These are phyloP conservation scores for Phytophthora crassamura DNA, from an alignment of 352 stramenopile genomes.

Conservation along the genomic window DNA sequence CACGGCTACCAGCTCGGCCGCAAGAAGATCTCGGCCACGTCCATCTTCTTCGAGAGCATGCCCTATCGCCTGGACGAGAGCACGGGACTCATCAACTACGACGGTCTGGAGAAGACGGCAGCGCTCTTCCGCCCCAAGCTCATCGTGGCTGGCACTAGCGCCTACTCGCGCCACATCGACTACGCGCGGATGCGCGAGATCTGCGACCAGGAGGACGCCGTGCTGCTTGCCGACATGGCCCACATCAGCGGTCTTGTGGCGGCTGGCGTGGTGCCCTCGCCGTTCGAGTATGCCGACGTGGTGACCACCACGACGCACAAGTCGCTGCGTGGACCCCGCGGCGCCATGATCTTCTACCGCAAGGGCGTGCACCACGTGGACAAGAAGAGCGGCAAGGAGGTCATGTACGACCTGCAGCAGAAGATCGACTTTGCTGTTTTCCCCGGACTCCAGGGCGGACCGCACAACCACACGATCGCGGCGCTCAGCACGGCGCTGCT, in stretches of 20 bases:
- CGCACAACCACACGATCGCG: conserved; percentile 99
- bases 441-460: conserved; percentile 98
- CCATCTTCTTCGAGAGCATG: conserved; percentile 99
- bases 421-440: conserved; percentile 99
- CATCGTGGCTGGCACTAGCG: conserved; percentile 98
- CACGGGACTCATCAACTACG: conserved; percentile 99
- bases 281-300: conserved; percentile 98
- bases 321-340: conserved; percentile 97
- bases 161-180: conserved; percentile 99
- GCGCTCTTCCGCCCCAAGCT: conserved; percentile 96
- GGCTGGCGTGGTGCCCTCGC: conserved; percentile 95
- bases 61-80: conserved; percentile 97
- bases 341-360: conserved; percentile 99
- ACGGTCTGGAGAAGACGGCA: conserved; percentile 96
- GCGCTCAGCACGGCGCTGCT: conserved; percentile 97
- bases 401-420: conserved; percentile 96
- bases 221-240: conserved; percentile 99
- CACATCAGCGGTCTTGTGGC: conserved; percentile 99
- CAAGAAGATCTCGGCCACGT: conserved; percentile 99
- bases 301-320: conserved; percentile 99
- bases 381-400: conserved; percentile 95
- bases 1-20: conserved; percentile 98
- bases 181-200: conserved; percentile 99
- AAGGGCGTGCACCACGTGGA: conserved; percentile 94
- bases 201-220: conserved; percentile 93